Evolutionary conservation across 2,329 filamentous ascomycete genomes (phyloP).

Genomic region (Talaromyces sp.): DNA sequence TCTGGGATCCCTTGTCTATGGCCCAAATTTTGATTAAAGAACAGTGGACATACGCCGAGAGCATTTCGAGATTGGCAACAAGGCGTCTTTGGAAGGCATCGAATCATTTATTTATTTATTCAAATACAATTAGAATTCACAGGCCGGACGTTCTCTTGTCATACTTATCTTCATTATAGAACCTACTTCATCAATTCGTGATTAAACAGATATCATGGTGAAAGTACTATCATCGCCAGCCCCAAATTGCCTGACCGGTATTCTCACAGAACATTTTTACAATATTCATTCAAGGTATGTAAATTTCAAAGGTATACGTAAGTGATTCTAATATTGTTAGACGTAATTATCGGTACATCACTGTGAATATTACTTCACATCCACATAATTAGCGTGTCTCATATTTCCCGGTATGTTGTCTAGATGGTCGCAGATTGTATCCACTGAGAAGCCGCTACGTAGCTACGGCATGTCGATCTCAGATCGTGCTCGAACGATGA

Average conservation of each 20-base stretch:
- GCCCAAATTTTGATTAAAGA: background rate
- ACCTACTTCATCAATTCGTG: background rate
- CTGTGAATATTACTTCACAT: background rate
- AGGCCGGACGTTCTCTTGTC: background rate
- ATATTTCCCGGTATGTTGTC: background rate
- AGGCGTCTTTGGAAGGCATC: background rate
- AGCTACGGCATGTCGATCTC: background rate
- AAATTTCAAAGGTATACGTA: background rate
- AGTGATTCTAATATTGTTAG: background rate
- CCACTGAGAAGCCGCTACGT: background rate
- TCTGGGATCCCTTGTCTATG: background rate
- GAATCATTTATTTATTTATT: background rate
- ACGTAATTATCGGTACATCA: background rate
- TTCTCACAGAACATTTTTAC: background rate
- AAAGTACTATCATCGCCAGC: background rate
- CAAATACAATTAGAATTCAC: background rate
- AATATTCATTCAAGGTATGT: background rate
- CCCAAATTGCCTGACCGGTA: background rate
- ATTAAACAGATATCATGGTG: background rate
- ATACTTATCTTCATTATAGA: background rate
- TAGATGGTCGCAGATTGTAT: background rate
- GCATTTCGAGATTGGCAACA: background rate
- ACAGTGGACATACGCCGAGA: background rate
- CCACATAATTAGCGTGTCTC: background rate
- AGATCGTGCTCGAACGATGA: background rate